Base-by-base conservation (phyloP, 108 stramenopile species). In the Cyclostephanos invisitatus region DNA sequence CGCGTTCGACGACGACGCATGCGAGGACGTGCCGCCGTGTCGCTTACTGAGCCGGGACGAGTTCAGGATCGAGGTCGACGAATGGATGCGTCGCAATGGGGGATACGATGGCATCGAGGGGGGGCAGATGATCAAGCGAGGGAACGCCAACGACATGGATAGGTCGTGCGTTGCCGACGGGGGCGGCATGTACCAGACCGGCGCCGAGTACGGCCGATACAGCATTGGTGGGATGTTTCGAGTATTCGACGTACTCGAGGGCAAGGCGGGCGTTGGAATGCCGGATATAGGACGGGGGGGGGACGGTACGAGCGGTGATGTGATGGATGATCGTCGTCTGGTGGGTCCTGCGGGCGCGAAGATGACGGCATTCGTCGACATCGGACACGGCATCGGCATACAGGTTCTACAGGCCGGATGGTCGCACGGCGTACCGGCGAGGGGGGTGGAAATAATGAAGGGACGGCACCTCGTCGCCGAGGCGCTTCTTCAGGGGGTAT, bases 321-420 rank as follows among this genome's bases (percentile, higher is more conserved):
- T 50, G 47, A 62, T 48, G 15, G 21, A 51, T 5, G 15, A n/a
- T 17, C 7, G 20, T 15, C 42, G 64, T 67, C 53, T 47, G 11
- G 22, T 27, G 18, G 51, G 66, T 54, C 25, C 27, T 15, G 27
- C 36, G 12, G 51, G 66, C 1, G 20, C 37, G 18, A 68, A 68
- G 59, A 73, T 73, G 10, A 67, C 29, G 46, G 72, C 72, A 4
- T 47, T 67, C 11, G 53, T 55, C 5, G 72, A 73, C 29, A 68
- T 73, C 57, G 72, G 72, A 15, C 72, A 73, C 44, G 72, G 72
- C 28, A 68, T 73, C 4, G 72, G 72, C 11, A 65, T 68, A 35
- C 72, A 73, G 10, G 72, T 67, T 7, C 35, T 73, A 21, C 72
- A 73, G 53, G 66, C 67, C 3, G 72, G 66, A 2, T 57, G 51